A percentile compares a stretch with the other conserved stretches of the same genome.
phyloP scores from a whole-genome alignment of 148 eudicot genomes.

The Camellia sinensis region DNA sequence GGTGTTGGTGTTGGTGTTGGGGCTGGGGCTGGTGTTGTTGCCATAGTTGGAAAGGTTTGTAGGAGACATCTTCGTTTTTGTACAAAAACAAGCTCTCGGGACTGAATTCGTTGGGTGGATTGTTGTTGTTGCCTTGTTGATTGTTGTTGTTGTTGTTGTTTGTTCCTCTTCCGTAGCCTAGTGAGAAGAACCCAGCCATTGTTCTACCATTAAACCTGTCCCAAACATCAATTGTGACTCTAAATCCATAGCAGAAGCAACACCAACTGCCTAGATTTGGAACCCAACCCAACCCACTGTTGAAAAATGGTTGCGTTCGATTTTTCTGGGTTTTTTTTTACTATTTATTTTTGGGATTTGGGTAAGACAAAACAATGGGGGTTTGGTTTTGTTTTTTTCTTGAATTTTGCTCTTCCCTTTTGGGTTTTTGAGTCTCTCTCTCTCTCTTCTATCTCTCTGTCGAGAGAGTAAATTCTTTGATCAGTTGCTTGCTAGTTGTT shows the following conservation, averaged over 20 bases:
- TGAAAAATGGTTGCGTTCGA: background rate
- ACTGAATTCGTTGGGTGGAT: conserved; percentile 17
- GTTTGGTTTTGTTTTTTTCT: background rate
- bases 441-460: background rate
- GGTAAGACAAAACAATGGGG: background rate
- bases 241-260: conserved; percentile 20
- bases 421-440: conserved; percentile 1
- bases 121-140: conserved; percentile 12
- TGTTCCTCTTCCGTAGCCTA: conserved; percentile 30
- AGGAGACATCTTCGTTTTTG: conserved; percentile 28
- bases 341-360: background rate
- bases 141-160: conserved; percentile 12
- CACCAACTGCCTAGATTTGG: background rate
- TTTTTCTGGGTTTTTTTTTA: conserved; percentile 4
- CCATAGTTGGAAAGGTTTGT: conserved; percentile 53
- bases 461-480: background rate
- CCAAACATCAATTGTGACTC: conserved; percentile 24
- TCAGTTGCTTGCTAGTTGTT: background rate
- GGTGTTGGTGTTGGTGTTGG: conserved; percentile 18
- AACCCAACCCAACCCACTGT: background rate
- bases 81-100: conserved; percentile 45
- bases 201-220: conserved; percentile 6
- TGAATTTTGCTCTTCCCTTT: background rate
- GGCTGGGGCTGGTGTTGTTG: conserved; percentile 26
- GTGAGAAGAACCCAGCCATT: conserved; percentile 58